Base-by-base conservation (phyloP, 148 eudicot genomes). In the Rhododendron molle region DNA sequence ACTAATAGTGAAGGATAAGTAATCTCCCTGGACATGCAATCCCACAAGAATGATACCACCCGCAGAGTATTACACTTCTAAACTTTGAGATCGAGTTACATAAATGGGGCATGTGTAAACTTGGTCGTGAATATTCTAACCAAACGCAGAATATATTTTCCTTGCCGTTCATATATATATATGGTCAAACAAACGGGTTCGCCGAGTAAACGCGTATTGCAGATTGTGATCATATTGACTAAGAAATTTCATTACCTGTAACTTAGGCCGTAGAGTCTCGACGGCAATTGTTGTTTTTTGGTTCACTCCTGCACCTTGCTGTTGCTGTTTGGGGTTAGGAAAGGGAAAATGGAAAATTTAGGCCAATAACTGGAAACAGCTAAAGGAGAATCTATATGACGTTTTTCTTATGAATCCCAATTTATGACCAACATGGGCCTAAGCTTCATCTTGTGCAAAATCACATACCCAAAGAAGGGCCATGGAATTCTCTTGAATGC, bases 221-320 rank as follows among this genome's bases (percentile, higher is more conserved):
- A 52, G n/a, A 60, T 60, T 0, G 2, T 36, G 23, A 32, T 81
- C 7, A 50, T 26, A 52, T 43, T 28, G 30, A 1, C 36, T 11
- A 1, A 81, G 58, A 23, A 8, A 47, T 4, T 43, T 43, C 13
- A 18, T 80, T 95, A 95, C 98, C 96, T 95, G 85, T 49, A 95
- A 73, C 88, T 95, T 95, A 13, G 98, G 98, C 71, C 83, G 94
- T 71, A 95, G 82, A 71, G 91, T 90, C 87, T 95, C 96, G 10
- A 94, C 83, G 23, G 93, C 94, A 18, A 81, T 86, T 0, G 92
- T 88, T 84, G 96, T 85, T 67, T 89, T 89, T 78, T 92, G 90
- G 54, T 85, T 86, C 30, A 81, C 67, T 44, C 92, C 90, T 83
- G 91, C 94, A 85, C 94, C 95, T 91, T 94, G 96, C 98, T 95